Percentiles rank a stretch among this genome's conserved stretches.
These are phyloP conservation scores for Endotrypanum monterogeii DNA, from an alignment of 208 protist genomes.

Conservation along the genomic window DNA sequence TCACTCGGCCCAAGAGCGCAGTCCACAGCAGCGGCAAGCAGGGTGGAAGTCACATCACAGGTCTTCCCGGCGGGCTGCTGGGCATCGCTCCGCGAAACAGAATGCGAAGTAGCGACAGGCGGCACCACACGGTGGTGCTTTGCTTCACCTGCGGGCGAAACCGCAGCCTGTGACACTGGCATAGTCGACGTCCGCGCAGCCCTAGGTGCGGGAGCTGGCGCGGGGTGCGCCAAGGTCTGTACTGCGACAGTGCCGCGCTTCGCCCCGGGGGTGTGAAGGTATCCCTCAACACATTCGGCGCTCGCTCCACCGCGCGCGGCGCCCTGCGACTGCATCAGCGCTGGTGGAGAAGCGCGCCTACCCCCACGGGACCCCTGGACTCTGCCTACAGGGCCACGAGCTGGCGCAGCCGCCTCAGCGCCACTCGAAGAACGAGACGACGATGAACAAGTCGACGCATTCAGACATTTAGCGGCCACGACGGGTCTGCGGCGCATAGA, in stretches of 20 bases:
- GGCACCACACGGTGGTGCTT: background rate
- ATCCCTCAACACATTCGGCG: background rate
- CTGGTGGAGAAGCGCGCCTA: background rate
- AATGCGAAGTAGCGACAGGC: background rate
- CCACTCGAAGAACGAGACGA: constrained; percentile 1
- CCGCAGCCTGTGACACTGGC: background rate
- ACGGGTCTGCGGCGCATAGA: background rate
- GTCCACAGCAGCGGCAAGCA: constrained; percentile 2
- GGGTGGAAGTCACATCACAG: background rate
- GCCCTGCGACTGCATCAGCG: background rate
- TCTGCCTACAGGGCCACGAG: background rate
- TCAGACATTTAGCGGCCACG: background rate
- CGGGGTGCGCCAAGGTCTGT: background rate
- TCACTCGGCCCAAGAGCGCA: constrained; percentile 22
- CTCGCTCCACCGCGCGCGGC: background rate
- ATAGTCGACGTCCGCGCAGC: background rate
- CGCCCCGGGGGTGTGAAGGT: background rate
- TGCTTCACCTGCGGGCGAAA: background rate
- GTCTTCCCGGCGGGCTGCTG: background rate
- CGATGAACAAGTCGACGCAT: constrained; percentile 5
- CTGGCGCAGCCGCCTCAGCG: background rate
- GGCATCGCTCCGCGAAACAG: background rate
- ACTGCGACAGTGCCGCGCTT: background rate
- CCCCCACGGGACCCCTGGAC: background rate
- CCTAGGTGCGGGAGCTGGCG: background rate